phyloP scores from a whole-genome alignment of 192 early-diverging fungal species.

The Coemansia sp. region DNA sequence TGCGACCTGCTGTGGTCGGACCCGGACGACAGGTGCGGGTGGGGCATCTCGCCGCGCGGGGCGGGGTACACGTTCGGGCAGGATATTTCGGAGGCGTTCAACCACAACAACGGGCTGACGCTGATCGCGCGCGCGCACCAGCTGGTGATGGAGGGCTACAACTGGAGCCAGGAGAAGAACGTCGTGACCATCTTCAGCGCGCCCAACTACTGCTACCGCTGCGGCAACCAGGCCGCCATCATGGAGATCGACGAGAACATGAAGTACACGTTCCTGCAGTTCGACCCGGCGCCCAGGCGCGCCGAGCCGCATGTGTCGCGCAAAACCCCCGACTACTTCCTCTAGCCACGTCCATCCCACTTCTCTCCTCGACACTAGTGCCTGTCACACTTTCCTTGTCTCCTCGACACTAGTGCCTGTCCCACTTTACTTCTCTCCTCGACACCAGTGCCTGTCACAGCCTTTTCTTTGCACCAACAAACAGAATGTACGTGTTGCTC shows the following conservation, averaged over 20 bases:
- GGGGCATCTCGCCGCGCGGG: constrained; percentile 82
- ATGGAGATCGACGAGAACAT: constrained; percentile 99
- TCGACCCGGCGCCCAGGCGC: constrained; percentile 94
- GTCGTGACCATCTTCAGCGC: constrained; percentile 99
- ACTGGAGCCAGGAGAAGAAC: constrained; percentile 98
- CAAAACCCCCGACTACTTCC: constrained; percentile 97
- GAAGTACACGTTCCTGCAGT: constrained; percentile 98
- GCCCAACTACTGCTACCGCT: constrained; percentile 99
- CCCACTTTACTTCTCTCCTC: constrained; percentile 1
- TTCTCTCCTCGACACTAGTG: constrained; percentile 1
- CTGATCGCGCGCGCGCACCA: constrained; percentile 95
- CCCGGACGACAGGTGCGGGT: constrained; percentile 80
- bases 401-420: no score
- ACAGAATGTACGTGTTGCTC: neutral
- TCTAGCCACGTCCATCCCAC: constrained; percentile 50
- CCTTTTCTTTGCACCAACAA: neutral
- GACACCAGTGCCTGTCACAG: constrained; percentile 3
- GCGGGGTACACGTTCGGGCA: constrained; percentile 87
- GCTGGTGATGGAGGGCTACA: constrained; percentile 95
- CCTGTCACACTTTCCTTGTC: neutral
- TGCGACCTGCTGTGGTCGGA: constrained; percentile 86
- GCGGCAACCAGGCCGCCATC: constrained; percentile 99
- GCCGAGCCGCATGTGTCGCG: constrained; percentile 98
- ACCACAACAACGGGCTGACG: constrained; percentile 95
- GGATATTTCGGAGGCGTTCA: constrained; percentile 79